Percentiles rank a stretch among this genome's conserved stretches.
Evolutionary conservation across 1,284 basidiomycete species (phyloP).

Genomic region (Athelia sp.): DNA sequence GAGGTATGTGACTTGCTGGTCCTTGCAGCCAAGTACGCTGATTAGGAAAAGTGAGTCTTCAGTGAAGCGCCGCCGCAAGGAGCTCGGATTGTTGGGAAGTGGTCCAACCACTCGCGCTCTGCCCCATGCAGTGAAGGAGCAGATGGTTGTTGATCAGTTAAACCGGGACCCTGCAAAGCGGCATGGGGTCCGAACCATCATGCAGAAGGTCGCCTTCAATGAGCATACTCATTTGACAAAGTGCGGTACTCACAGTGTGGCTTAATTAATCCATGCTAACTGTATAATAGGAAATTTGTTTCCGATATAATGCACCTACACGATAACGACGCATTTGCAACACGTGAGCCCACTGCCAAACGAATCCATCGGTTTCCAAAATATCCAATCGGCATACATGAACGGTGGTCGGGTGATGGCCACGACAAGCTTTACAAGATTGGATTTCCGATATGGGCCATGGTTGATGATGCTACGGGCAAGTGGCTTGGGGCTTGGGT

Average conservation of each 20-base stretch:
- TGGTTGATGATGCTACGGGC: constrained; percentile 24
- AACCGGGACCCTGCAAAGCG: constrained; percentile 12
- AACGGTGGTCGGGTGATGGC: constrained; percentile 26
- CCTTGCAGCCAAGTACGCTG: neutral
- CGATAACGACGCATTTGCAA: constrained; percentile 19
- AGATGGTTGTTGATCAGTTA: constrained; percentile 14
- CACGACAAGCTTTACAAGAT: constrained; percentile 30
- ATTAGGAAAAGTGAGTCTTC: constrained; percentile 8
- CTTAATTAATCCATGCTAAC: neutral
- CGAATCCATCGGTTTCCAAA: constrained; percentile 15
- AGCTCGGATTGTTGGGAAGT: constrained; percentile 10
- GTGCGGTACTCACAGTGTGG: neutral
- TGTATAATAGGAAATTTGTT: constrained; percentile 11
- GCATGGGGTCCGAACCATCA: constrained; percentile 9
- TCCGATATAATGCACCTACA: constrained; percentile 20
- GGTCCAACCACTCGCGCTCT: constrained; percentile 4
- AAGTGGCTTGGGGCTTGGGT: constrained; percentile 28
- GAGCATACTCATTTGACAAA: neutral
- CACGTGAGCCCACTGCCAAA: constrained; percentile 16
- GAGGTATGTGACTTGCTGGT: neutral
- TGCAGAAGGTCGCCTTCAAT: constrained; percentile 2
- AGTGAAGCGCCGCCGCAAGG: constrained; percentile 12
- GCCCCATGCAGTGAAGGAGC: constrained; percentile 8
- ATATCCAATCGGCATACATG: constrained; percentile 21
- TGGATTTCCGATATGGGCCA: constrained; percentile 29